Conservation (phyloP, 805 yeast species). For the Zygosaccharomyces lentus region DNA sequence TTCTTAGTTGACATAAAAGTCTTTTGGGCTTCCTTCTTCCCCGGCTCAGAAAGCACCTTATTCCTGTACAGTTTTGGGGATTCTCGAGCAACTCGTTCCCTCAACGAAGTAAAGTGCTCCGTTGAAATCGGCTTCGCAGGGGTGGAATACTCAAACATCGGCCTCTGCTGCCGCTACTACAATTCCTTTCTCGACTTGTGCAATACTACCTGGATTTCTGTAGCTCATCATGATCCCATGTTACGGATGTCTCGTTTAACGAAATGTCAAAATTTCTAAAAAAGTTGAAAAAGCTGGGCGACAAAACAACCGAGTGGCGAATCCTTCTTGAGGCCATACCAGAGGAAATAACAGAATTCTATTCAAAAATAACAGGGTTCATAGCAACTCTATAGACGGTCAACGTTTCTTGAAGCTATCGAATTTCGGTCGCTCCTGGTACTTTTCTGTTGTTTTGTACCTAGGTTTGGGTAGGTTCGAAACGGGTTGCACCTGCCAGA, state of each 20-base stretch:
- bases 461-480: not conserved
- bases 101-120: slow-evolving; percentile 21
- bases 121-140: slow-evolving; percentile 23
- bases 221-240: not conserved
- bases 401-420: not conserved
- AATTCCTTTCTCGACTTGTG: not conserved
- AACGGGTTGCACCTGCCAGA: not conserved
- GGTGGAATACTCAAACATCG: slow-evolving; percentile 17
- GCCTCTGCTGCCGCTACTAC: not conserved
- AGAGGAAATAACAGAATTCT: not conserved
- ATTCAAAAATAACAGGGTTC: not conserved
- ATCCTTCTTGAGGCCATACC: not conserved
- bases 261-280: not conserved
- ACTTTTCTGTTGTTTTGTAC: not conserved
- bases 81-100: slow-evolving; percentile 25
- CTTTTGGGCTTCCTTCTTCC: not conserved
- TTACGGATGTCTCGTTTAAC: not conserved
- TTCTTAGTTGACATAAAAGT: not conserved
- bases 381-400: not conserved
- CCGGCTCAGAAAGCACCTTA: slow-evolving; percentile 15
- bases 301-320: not conserved
- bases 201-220: not conserved
- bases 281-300: not conserved
- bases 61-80: slow-evolving; percentile 29
- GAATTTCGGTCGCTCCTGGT: not conserved